Base-by-base conservation (phyloP, 139 green algal species). In the Edaphochlamys debaryana region DNA sequence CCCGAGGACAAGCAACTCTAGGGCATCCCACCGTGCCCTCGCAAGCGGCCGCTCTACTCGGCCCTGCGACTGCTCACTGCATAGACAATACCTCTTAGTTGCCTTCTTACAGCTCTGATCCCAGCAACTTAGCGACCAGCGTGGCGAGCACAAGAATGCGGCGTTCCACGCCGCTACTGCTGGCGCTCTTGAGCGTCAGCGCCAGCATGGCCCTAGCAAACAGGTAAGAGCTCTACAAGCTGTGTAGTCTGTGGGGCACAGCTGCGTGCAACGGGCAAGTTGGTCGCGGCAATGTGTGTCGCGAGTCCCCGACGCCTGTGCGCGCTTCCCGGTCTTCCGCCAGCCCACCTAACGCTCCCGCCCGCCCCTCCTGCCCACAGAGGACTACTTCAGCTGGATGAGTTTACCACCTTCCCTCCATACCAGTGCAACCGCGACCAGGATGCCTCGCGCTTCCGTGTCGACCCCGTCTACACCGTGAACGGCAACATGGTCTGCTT, bases 381-480 rank as follows among this genome's bases (percentile, higher is more conserved):
- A 19, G 56, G 15, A 9, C 56, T 63, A 2, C 56, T 63, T 27
- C 56, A 63, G 56, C 25, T 25, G 2, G 2, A 36, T n/a, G 30
- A 30, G 5, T 52, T 20, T 32, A 67, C 79, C 27, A 9, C 20
- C 27, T 87, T 87, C 58, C 82, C 82, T 27, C 82, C 82, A 2
- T 87, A 83, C 56, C 42, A 34, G 0, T 87, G 82, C 73, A 56
- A 68, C 4, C 74, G 80, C 30, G 54, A 85, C n/a, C 42, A 50
- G 17, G 60, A 30, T 6, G 48, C 81, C 30, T 88, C 84, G 9
- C 84, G 69, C 30, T 77, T 84, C 78, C 82, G 70, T n/a, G 32
- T 82, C 15, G 69, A 81, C 34, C 34, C 63, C 2, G 20, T 50
- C 3, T 62, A 62, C 30, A 60, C 30, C 19, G 36, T 67, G 23